Conservation (phyloP, 2,329 filamentous ascomycete species). For the Coniochaeta hoffmannii region DNA sequence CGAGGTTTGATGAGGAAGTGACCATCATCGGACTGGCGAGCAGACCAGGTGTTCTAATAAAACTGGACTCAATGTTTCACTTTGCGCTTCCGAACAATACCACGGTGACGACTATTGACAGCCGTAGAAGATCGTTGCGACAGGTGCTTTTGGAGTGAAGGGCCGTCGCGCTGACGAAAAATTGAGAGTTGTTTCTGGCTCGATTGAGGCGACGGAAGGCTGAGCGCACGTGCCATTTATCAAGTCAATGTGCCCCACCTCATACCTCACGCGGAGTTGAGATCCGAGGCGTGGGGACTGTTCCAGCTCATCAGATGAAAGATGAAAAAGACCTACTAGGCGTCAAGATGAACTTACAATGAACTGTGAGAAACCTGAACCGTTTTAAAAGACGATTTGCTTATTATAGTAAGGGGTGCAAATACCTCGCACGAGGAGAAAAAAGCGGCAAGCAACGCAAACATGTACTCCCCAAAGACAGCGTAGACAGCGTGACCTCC, state of each 20-base stretch:
- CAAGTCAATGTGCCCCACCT: background rate
- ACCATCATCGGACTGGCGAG: background rate
- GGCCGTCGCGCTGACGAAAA: background rate
- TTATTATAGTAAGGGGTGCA: background rate
- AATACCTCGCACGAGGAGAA: background rate
- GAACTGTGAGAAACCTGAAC: too few relatives aligned
- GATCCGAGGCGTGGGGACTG: background rate
- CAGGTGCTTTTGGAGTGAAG: background rate
- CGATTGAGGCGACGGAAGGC: background rate
- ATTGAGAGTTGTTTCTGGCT: background rate
- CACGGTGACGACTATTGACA: background rate
- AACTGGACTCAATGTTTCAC: background rate
- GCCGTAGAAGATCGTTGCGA: background rate
- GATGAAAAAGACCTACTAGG: too few relatives aligned
- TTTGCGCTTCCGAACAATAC: background rate
- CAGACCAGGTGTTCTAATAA: background rate
- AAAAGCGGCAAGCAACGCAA: background rate
- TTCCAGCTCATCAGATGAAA: background rate
- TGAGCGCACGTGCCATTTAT: background rate
- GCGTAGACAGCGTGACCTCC: background rate
- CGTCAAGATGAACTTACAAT: background rate
- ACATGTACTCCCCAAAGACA: background rate
- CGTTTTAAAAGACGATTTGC: background rate
- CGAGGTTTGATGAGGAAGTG: background rate
- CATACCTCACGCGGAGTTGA: background rate